Evolutionary conservation across 148 eudicot species (phyloP), one percentile per base, ranked within the genome.

Genomic region (Polygonum aviculare): DNA sequence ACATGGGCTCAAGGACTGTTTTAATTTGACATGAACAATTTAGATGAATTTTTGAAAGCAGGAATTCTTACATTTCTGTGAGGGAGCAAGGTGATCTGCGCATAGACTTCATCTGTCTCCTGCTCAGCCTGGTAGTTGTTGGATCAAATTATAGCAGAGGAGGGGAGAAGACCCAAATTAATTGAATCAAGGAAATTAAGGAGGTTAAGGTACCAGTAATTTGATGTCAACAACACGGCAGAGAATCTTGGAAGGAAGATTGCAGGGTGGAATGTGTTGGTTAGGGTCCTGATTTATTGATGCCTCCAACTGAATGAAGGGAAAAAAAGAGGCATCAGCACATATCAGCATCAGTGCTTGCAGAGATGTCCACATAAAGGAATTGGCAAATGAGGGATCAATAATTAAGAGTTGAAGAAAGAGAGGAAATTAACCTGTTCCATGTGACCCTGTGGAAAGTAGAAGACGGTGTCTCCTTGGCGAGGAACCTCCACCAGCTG

Each of bases 381-480:
- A 51, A 69, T 4, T 52, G 75, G 63, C 55, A 69, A 35, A 12
- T 74, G 74, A 63, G 77, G 2, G 14, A 39, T 1, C 45, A n/a
- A n/a, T 1, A 78, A 65, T 41, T 63, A 47, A 65, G 51, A 44
- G 50, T 14, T 16, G 54, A 72, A 72, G 14, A 21, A 19, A 5
- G 9, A 69, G 38, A 69, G 41, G 12, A 69, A 33, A 31, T n/a
- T 18, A 18, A 89, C 98, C 83, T 93, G 98, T 80, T 93, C 96
- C 87, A 93, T 84, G 86, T 93, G 96, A 80, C 98, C 98, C 80
- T 91, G 98, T 45, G 98, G 98, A 81, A 91, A 93, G 82, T 93
- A 93, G 83, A 75, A 93, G 49, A 91, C 96, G 55, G 86, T 91
- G 75, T 93, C 92, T 51, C 83, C 84, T 16, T 70, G 1, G 41